Evolutionary conservation across 2,329 filamentous ascomycete genomes (phyloP), one percentile per base, ranked within the genome.

Genomic region (Fusarium chaquense): DNA sequence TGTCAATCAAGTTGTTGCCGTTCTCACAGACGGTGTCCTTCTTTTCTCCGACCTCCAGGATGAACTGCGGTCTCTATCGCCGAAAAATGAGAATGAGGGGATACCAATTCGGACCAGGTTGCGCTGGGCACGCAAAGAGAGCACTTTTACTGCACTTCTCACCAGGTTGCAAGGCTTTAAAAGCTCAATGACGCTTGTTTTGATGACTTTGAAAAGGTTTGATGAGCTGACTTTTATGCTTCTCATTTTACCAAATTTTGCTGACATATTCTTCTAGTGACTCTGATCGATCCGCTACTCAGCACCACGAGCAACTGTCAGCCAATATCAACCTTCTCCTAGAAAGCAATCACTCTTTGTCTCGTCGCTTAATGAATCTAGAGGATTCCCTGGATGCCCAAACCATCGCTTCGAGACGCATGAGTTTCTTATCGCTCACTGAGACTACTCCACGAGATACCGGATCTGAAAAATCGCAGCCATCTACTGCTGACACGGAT

Each of bases 31-130:
- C 6, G 69, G 67, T 0, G 69, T 71, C 0, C 30, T 70, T 4
- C 41, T 71, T 2, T 71, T 68, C 22, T 71, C 67, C 0, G 59
- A 71, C 5, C 11, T 71, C 1, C 57, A 71, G 3, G 40, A 28
- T 1, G 43, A 54, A 10, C 32, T 65, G 18, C 41, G 38, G 11
- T 65, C 57, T 0, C n/a, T 71, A 2, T 20, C 53, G 8, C 1
- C 53, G 0, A 30, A 52, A 3, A 36, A 50, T 4, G 13, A 20
- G 2, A 5, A 26, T 4, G 24, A 38, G 6, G 46, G 44, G 0
- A 22, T 71, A 1, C 56, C 60, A 1, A 32, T 70, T 0, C 35
- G 56, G 2, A 33, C 56, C 0, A 41, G 64, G 0, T n/a, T 60
- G 1, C 28, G 46, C 12, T 66, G 50, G 54, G 63, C 20, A 4